Base-by-base conservation (phyloP, 2,329 filamentous ascomycete genomes). In the Graphium sp. region DNA sequence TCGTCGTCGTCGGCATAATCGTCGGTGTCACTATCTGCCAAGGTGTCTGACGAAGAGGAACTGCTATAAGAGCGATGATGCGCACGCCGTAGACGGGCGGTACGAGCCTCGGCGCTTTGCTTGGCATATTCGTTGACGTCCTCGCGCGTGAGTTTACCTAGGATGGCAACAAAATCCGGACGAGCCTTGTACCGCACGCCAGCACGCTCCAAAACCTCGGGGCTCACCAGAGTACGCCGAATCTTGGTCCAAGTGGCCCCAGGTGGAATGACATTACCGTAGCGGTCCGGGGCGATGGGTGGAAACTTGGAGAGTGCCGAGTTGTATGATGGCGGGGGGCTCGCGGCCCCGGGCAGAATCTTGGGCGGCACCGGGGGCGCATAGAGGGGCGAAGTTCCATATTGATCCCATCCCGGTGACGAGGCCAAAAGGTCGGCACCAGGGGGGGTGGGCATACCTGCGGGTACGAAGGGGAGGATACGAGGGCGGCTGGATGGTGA, bases 211-310 rank as follows among this genome's bases (percentile, higher is more conserved):
- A 74, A 50, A 0, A 71, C 63, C 36, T 70, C 66, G 5, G 62
- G 59, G n/a, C 66, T 71, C 7, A 74, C 56, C 1, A 70, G 51
- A 2, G 49, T 51, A 9, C 69, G 58, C 31, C 52, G 56, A 19
- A 74, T 67, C 32, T 56, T 61, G 4, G 69, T 74, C 69, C 69
- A 74, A 28, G 58, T 56, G 2, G 67, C 69, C 16, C 71, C 62
- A 2, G 58, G 40, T 0, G 60, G 59, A 3, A 76, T 75, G 9
- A 63, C 56, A 5, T 58, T 54, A 2, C 71, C 71, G 18, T 60
- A 55, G 14, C 59, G 54, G 37, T 75, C 71, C 0, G 71, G 70
- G 1, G 58, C 65, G 4, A 74, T 48, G 4, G 51, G 53, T 21
- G 48, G 41, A 30, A 38, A 13, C 12, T 27, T 30, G n/a, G 26